Evolutionary conservation across 306 rosid genomes (phyloP), one percentile per base, ranked within the genome.

Genomic region (Sicyos edulis): DNA sequence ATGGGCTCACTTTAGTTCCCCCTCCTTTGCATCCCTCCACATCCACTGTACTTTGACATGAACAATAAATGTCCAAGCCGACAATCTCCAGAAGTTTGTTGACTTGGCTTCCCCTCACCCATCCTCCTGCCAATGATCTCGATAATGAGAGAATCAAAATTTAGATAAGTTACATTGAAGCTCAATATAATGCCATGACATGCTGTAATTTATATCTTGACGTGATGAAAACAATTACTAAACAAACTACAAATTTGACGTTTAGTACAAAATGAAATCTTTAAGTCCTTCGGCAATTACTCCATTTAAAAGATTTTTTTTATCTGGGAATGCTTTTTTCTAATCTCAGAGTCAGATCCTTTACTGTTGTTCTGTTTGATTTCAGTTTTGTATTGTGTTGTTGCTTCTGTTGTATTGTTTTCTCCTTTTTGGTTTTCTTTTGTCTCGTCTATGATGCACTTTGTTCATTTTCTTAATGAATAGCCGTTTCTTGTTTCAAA

Each of bases 41-140:
- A 74, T 72, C 70, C 78, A 73, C 42, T 2, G 84, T 76, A 75
- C 81, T 82, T 52, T 73, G 80, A 78, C 84, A 79, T 66, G 85
- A 75, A 79, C 96, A 88, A 78, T 90, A 92, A 72, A 92, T 78
- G 63, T 92, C 98, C 80, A 90, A 81, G 71, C 90, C 96, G 51
- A 74, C 79, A 26, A 92, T 81, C 76, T 90, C 96, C 69, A 92
- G 80, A 74, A 72, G 65, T 85, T 90, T 92, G 74, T 87, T 84
- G 65, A 80, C 96, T 71, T 84, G 91, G 75, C 79, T 89, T 65
- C 80, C 86, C 77, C 83, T 79, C 52, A 63, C 82, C 85, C 82
- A 79, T 75, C 86, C 88, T 84, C 86, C 88, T 84, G 78, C 72
- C 70, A 81, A 83, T 72, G 86, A 77, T 81, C 96, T 90, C 84